Base-by-base conservation (phyloP, 257 asterid species). In the Leptodermis oblonga region DNA sequence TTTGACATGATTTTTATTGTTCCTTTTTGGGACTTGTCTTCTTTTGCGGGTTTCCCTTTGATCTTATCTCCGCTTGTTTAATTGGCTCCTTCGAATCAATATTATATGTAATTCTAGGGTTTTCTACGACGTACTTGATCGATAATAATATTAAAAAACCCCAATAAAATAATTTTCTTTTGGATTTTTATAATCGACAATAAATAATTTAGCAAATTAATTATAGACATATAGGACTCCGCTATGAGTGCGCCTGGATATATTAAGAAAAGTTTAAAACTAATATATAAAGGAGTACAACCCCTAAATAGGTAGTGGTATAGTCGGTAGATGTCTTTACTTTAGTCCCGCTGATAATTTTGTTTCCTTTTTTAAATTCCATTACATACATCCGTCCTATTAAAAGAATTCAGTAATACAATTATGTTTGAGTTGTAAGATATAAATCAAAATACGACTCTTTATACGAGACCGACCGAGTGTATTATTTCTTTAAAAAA, bases 261-360 rank as follows among this genome's bases (percentile, higher is more conserved):
- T 49, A 31, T 62, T 62, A 71, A 48, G 22, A 71, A 59, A 60
- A 42, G 39, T 34, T 6, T 6, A 34, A 34, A 34, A 34, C 12
- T 43, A 43, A 43, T 43, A 43, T 39, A 39, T 39, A 39, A 4
- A 4, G 2, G 48, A 43, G 15, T 43, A 9, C 15, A 39, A 62
- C 3, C 49, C 63, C 41, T 31, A 25, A 8, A 43, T 37, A 23
- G 45, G 36, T 51, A 49, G 70, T 51, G 75, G 41, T 23, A 33
- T 71, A 10, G 64, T 62, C 63, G 64, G 65, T 71, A 54, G 65
- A 55, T 62, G 75, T 62, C 70, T 60, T 43, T 54, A 43, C 62
- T 60, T 43, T 39, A 43, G 12, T 3, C 2, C 6, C 12, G 25
- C 48, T 43, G 48, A 22, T 39, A 63, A 12, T 22, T 2, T 23